A percentile compares a stretch with the other conserved stretches of the same genome.
phyloP scores from a whole-genome alignment of 441 rosid species.

The Monsonia emarginata region DNA sequence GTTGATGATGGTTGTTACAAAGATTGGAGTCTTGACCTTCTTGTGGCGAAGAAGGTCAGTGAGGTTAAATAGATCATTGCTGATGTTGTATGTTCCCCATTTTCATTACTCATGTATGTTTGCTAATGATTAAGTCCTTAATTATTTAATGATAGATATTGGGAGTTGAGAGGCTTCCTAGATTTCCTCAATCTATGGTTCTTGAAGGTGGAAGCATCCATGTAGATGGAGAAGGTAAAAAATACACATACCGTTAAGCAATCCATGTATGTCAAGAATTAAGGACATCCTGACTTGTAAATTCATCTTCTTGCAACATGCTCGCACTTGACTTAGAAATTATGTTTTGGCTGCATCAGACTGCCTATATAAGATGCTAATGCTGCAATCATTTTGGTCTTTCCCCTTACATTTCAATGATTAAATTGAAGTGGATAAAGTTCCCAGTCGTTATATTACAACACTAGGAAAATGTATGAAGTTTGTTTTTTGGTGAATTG shows the following conservation, averaged over 20 bases:
- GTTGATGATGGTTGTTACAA: conserved; percentile 70
- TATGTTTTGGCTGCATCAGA: not conserved
- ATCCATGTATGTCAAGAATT: not conserved
- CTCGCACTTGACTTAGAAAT: not conserved
- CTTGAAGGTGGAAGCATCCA: conserved; percentile 99
- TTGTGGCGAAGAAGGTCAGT: conserved; percentile 63
- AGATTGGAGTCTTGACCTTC: conserved; percentile 86
- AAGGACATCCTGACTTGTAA: too few relatives aligned
- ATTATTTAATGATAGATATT: conserved; percentile 46
- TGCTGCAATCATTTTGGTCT: not conserved
- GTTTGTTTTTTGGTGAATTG: too few relatives aligned
- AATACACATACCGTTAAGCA: not conserved
- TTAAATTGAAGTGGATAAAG: not conserved
- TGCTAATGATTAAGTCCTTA: conserved; percentile 10
- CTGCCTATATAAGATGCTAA: not conserved
- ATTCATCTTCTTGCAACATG: not conserved
- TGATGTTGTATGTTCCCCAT: not conserved
- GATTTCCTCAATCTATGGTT: conserved; percentile 53
- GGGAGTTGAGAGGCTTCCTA: conserved; percentile 52
- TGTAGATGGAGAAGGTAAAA: conserved; percentile 84
- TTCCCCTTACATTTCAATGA: not conserved
- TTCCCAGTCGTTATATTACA: too few relatives aligned
- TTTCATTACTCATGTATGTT: not conserved
- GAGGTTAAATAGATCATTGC: not conserved
- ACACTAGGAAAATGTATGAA: too few relatives aligned